Evolutionary conservation across 108 stramenopile genomes (phyloP), one percentile per base, ranked within the genome.

Genomic region (Cyclotella distinguenda): DNA sequence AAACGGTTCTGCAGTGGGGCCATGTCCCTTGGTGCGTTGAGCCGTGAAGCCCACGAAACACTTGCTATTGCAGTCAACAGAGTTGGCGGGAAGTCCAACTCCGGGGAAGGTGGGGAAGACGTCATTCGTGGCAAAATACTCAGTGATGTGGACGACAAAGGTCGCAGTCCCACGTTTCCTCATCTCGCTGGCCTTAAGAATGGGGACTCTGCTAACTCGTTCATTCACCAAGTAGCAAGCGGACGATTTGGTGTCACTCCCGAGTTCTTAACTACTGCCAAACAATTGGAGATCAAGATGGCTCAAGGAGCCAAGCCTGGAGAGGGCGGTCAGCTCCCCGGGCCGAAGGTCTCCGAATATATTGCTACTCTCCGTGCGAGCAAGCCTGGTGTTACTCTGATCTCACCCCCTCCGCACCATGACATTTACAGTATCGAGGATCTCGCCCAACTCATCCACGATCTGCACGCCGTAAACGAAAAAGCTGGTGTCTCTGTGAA

Each of bases 291-390:
- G 74, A 95, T 97, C 70, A 97, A 97, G 79, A 95, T 97, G 86
- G 96, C 96, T 12, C 96, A 97, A 74, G 96, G 96, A 38, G 93
- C 94, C 55, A 97, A 97, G 84, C 96, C 96, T 34, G 96, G 96
- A 23, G 96, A 97, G 75, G 96, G 96, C 28, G 96, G 96, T 28
- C 90, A 97, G 59, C 86, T 97, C 35, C 96, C 96, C 10, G 94
- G 94, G 32, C 79, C 82, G 9, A 97, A 97, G 69, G 96, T 97
- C 40, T 91, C 91, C 38, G 89, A 93, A 5, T 95, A 97, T 82
- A 97, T 95, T 65, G 96, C 96, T 30, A 78, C 83, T 40, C 68
- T 89, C 36, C 88, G 94, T 47, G 84, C 89, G 2, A 91, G 91
- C 51, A 95, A 94, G 60, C 90, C 81, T 32, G 93, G 96, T 60